Conservation (phyloP, 2,329 filamentous ascomycete species). For the Tolypocladium pustulatum region DNA sequence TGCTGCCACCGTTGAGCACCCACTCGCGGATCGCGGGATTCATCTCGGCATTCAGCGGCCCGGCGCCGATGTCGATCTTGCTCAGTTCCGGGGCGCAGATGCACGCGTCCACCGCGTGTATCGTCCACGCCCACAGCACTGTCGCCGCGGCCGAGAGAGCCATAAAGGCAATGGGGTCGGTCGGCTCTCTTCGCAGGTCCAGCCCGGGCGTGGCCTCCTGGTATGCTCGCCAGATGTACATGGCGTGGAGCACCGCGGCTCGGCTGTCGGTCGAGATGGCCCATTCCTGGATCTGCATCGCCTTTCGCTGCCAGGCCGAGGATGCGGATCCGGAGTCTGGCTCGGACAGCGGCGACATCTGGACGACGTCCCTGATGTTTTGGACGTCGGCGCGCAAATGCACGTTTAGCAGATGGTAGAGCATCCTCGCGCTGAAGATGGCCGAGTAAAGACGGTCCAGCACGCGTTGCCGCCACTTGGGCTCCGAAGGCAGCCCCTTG, state of each 20-base stretch:
- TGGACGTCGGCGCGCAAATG: constrained; percentile 24
- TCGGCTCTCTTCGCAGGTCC: constrained; percentile 3
- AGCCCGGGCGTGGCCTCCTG: constrained; percentile 7
- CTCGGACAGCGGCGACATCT: not conserved
- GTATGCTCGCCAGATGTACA: constrained; percentile 18
- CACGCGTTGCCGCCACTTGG: constrained; percentile 12
- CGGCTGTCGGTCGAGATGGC: constrained; percentile 16
- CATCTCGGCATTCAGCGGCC: constrained; percentile 12
- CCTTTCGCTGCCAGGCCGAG: constrained; percentile 10
- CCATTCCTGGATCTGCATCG: constrained; percentile 18
- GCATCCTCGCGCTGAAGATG: constrained; percentile 21
- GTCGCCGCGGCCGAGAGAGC: constrained; percentile 19
- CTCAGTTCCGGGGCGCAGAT: constrained; percentile 14
- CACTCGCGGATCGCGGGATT: constrained; percentile 16
- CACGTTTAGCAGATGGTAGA: constrained; percentile 25
- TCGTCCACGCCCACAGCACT: constrained; percentile 25
- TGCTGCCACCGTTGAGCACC: constrained; percentile 11
- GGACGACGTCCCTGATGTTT: constrained; percentile 5
- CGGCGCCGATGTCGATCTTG: constrained; percentile 12
- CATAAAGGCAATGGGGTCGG: constrained; percentile 24
- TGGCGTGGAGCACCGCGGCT: constrained; percentile 21
- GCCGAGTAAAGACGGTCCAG: constrained; percentile 17
- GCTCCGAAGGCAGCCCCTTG: constrained; percentile 13
- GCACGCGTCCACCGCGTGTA: constrained; percentile 14
- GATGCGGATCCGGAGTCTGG: constrained; percentile 4